A percentile compares a stretch with the other conserved stretches of the same genome.
These are phyloP conservation scores for Lolium rigidum DNA, from an alignment of 176 grass and related monocot species.

Conservation along the genomic window DNA sequence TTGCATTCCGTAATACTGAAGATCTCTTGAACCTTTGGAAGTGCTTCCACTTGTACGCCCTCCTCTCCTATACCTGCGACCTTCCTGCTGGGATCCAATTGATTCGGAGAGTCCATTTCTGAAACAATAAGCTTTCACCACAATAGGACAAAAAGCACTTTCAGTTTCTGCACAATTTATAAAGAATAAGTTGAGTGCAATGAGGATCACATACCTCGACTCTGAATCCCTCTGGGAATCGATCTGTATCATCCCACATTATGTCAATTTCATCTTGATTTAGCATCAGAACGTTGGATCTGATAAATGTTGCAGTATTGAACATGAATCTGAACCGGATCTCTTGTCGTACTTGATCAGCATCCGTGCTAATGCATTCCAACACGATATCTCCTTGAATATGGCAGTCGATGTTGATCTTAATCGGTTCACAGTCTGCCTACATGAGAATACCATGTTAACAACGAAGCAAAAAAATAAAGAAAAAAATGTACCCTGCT, in stretches of 20 bases:
- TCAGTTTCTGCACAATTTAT: slow-evolving; percentile 21
- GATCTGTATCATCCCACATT: slow-evolving; percentile 79
- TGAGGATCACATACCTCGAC: slow-evolving; percentile 60
- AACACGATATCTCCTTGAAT: slow-evolving; percentile 94
- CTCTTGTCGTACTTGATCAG: slow-evolving; percentile 60
- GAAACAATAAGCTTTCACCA: slow-evolving; percentile 72
- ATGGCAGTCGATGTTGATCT: slow-evolving; percentile 83
- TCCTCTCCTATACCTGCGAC: slow-evolving; percentile 56
- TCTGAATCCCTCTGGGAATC: slow-evolving; percentile 75
- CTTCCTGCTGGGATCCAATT: slow-evolving; percentile 48
- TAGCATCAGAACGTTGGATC: slow-evolving; percentile 83
- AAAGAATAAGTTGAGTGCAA: slow-evolving; percentile 28
- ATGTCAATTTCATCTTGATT: slow-evolving; percentile 85
- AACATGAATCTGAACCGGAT: slow-evolving; percentile 95
- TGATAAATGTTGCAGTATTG: slow-evolving; percentile 81
- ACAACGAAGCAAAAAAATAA: background rate
- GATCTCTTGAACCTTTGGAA: too few species aligned
- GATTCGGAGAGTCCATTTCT: slow-evolving; percentile 79
- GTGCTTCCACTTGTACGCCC: too few species aligned
- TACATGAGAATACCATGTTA: slow-evolving; percentile 41
- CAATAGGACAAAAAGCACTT: slow-evolving; percentile 36
- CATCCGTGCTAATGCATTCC: slow-evolving; percentile 87
- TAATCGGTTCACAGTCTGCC: slow-evolving; percentile 83
- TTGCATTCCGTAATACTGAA: too few species aligned
- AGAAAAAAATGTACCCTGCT: too few species aligned